Base-by-base conservation (phyloP, 2,329 filamentous ascomycete species). In the Sclerotinia spermophila region DNA sequence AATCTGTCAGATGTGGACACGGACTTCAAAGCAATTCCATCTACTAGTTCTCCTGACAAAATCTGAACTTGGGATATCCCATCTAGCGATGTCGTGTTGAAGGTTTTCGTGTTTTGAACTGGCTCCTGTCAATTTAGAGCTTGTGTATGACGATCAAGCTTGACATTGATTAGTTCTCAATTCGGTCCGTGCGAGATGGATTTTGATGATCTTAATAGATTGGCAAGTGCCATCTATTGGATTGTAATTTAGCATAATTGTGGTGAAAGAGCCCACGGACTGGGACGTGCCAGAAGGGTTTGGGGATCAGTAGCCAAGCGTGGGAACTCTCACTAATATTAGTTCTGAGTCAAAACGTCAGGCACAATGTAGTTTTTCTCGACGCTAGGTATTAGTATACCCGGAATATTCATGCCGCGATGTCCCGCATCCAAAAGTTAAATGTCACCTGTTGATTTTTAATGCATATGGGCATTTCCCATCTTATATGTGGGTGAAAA, bases 211-310 rank as follows among this genome's bases (percentile, higher is more conserved):
- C 15, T 3, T 7, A 64, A 35, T 24, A 48, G 40, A 35, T 30
- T 33, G 30, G 60, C 42, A 64, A 64, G 27, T 64, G 60, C 15
- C 42, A 48, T 8, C 13, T 62, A 24, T 48, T 48, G 58, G 13
- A 48, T 48, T 17, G 21, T 0, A 35, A 64, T 64, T 27, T 33
- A 30, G 17, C 19, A 48, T 42, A 27, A 19, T 38, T n/a, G 21
- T 42, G 15, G 42, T 62, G 30, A 8, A 24, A 45, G 21, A 15
- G 30, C 21, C 48, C 60, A 64, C 11, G 42, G 42, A 64, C 19
- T 64, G 30, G 30, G 45, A 64, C 19, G 42, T 64, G 42, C 60
- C 60, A 48, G 13, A 64, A n/a, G 21, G 33, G 60, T 64, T 64
- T 64, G 60, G 60, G 42, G 42, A 64, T n/a, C 60, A 48, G 30